A percentile compares a stretch with the other conserved stretches of the same genome.
Evolutionary conservation across 768 basidiomycete genomes (phyloP).

Genomic region (Boletus tylopilopsis): DNA sequence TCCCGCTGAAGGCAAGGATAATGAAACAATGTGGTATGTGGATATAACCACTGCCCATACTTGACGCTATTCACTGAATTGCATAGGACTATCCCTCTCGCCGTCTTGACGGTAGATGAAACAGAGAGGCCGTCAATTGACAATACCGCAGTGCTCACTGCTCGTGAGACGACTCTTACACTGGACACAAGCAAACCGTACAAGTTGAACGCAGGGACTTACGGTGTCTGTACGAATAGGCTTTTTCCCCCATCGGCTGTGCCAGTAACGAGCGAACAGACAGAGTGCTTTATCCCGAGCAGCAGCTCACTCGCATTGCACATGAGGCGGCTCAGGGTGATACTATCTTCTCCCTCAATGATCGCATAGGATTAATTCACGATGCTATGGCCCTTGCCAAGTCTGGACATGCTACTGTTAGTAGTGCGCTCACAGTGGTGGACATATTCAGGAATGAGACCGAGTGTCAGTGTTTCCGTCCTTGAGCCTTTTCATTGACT

Average conservation of each 20-base stretch:
- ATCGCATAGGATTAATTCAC: conserved; percentile 84
- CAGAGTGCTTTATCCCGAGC: conserved; percentile 82
- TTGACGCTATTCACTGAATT: background rate
- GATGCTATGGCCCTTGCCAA: conserved; percentile 79
- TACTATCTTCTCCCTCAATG: conserved; percentile 71
- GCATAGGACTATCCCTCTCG: conserved; percentile 75
- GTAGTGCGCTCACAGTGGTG: conserved; percentile 72
- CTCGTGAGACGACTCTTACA: conserved; percentile 62
- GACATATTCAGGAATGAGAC: conserved; percentile 67
- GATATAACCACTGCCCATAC: background rate
- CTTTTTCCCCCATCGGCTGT: background rate
- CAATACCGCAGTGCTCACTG: conserved; percentile 58
- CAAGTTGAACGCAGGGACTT: conserved; percentile 89
- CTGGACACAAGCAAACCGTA: conserved; percentile 75
- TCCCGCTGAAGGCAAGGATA: conserved; percentile 71
- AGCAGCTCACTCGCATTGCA: conserved; percentile 75
- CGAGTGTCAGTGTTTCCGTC: conserved; percentile 53
- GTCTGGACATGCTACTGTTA: conserved; percentile 75
- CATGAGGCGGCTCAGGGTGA: conserved; percentile 66
- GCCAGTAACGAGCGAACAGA: conserved; percentile 38
- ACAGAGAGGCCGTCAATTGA: conserved; percentile 58
- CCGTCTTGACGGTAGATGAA: conserved; percentile 58
- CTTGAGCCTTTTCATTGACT: background rate
- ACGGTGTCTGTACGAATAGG: conserved; percentile 76
- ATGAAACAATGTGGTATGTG: conserved; percentile 79